Base-by-base conservation (phyloP, 202 grass and related monocot genomes). In the Musa balbisiana region DNA sequence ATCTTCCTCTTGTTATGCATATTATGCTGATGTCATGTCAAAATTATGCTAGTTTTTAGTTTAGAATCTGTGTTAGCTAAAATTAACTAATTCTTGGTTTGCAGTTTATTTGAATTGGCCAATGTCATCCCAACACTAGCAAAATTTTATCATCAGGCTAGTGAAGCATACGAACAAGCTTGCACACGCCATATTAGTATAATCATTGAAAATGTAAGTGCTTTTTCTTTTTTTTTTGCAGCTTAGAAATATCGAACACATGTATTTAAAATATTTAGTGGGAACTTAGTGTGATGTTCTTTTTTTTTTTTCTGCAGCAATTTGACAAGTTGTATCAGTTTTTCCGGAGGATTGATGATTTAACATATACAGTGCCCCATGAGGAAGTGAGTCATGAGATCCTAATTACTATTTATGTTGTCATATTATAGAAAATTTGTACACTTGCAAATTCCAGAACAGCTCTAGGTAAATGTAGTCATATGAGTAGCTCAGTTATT, bases 81-180 rank as follows among this genome's bases (percentile, higher is more conserved):
- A 71, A 11, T n/a, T 21, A 20, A 25, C 56, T 49, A 55, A 63
- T 51, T 85, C 27, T 56, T 80, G 88, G 74, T 54, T 71, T 92
- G 91, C 85, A 99, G 96, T 90, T 84, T 99, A 77, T 99, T 92
- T 90, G 91, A 99, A 73, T 84, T 99, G 85, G 91, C 96, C 56
- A 99, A 99, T 90, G 87, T 92, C 67, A 91, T 95, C 81, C 96
- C 91, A 62, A 95, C 96, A 52, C 82, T 99, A 75, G 91, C 91
- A 19, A 99, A 99, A 71, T 99, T 89, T 80, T 99, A 99, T 76
- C 91, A 95, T 69, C 85, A 92, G 80, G 96, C 96, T 68, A 99
- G 91, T 73, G 96, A 99, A 88, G 88, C 89, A 69, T 99, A 99
- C 66, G 96, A 99, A 81, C 89, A 90, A 64, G 91, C 96, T 75